Conservation (phyloP, 306 rosid genomes). For the Elaeagnus macrophylla region DNA sequence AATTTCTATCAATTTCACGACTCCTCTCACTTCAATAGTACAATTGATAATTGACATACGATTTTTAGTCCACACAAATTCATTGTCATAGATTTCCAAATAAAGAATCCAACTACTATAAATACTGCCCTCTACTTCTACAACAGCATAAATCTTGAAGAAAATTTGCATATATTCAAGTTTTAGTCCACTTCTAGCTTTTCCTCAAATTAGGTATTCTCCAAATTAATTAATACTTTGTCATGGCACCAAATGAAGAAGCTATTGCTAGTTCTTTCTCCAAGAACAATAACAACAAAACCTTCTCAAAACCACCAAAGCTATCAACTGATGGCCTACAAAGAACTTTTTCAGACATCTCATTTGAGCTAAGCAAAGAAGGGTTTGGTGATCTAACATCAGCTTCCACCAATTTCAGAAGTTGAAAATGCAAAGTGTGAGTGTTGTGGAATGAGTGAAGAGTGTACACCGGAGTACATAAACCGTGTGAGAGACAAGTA, state of each 20-base stretch:
- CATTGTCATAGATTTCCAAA: conserved; percentile 3
- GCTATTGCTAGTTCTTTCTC: conserved; percentile 14
- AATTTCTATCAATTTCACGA: conserved; percentile 44
- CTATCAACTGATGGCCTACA: conserved; percentile 48
- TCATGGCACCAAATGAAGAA: conserved; percentile 85
- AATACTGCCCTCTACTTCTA: conserved; percentile 19
- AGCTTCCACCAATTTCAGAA: conserved; percentile 60
- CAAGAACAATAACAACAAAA: too few species aligned
- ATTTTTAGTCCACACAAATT: conserved; percentile 38
- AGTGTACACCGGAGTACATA: conserved; percentile 83
- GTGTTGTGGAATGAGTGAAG: conserved; percentile 94
- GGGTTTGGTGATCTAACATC: conserved; percentile 11
- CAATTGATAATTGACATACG: conserved; percentile 44
- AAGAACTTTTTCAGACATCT: conserved; percentile 71
- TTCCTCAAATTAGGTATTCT: background rate
- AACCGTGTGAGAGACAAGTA: conserved; percentile 53
- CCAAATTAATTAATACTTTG: too few species aligned
- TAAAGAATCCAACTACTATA: conserved; percentile 27
- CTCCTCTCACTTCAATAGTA: conserved; percentile 5
- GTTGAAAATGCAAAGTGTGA: conserved; percentile 79
- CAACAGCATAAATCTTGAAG: background rate
- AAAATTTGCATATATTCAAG: background rate
- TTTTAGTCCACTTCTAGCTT: background rate
- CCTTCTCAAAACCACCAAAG: conserved; percentile 41
- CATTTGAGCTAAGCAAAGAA: conserved; percentile 52